Conservation (phyloP, 2,329 filamentous ascomycete species). For the Epichloe sibirici region DNA sequence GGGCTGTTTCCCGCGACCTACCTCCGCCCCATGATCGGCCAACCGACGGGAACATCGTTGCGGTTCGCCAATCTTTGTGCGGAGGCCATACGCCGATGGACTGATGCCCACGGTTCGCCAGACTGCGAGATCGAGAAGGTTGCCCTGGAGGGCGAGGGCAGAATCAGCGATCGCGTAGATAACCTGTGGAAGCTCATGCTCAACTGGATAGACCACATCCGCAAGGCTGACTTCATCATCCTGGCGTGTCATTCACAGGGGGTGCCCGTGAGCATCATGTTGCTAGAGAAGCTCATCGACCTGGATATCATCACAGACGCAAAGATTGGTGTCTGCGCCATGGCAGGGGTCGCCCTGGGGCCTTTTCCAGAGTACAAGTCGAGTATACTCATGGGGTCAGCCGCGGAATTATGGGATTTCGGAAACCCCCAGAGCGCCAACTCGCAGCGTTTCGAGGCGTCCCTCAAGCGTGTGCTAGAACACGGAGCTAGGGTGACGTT, state of each 20-base stretch:
- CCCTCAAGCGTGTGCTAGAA: conserved; percentile 60
- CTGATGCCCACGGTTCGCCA: conserved; percentile 56
- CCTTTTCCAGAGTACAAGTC: conserved; percentile 90
- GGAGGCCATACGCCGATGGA: conserved; percentile 73
- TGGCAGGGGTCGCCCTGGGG: conserved; percentile 85
- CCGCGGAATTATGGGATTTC: conserved; percentile 93
- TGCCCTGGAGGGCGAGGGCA: conserved; percentile 86
- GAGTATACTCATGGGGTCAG: conserved; percentile 76
- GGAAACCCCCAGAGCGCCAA: conserved; percentile 69
- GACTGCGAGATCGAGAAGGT: conserved; percentile 86
- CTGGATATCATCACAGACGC: conserved; percentile 70
- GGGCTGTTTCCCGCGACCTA: conserved; percentile 84
- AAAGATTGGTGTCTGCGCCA: conserved; percentile 74
- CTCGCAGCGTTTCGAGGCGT: conserved; percentile 66
- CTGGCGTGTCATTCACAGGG: conserved; percentile 94
- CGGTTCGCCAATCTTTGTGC: conserved; percentile 84
- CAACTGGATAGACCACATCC: conserved; percentile 88
- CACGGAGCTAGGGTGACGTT: conserved; percentile 78
- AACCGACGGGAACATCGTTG: conserved; percentile 89
- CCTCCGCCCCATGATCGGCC: conserved; percentile 81
- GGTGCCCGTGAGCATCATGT: conserved; percentile 89
- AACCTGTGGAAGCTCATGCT: conserved; percentile 88
- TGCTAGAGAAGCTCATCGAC: conserved; percentile 84
- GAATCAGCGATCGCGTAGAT: conserved; percentile 78
- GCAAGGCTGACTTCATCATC: conserved; percentile 76